Evolutionary conservation across 2,329 filamentous ascomycete genomes (phyloP), one percentile per base, ranked within the genome.

Genomic region (Aspergillus caelatus): DNA sequence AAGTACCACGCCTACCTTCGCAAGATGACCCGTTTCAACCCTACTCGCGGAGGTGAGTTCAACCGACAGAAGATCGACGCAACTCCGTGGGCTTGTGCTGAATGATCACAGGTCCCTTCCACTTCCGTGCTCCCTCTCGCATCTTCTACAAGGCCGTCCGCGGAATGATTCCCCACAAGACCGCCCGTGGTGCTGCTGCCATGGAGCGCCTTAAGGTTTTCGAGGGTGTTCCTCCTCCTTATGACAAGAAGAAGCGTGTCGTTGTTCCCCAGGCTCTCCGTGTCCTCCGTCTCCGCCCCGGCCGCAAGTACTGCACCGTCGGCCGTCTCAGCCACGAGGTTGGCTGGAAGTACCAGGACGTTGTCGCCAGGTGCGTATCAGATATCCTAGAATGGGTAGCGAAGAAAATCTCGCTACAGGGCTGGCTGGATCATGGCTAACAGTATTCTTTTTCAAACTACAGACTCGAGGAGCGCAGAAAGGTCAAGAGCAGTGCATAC

Each of bases 141-240:
- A 97, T 99, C 88, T 97, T 99, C 91, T 99, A 97, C 92, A 97
- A 97, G 91, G 93, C 95, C 81, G 93, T 99, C 85, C 94, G 95
- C 83, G 95, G 95, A 83, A 99, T 99, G 95, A 96, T 99, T 75
- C 95, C 95, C 80, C 95, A 99, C 93, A 99, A 99, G 92, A 99
- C 95, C 75, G 89, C 95, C 82, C 94, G 95, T 81, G 95, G 95
- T 85, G 91, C 93, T 77, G 94, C 94, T 78, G 95, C 95, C 77
- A 84, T 99, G 81, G 94, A 98, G 89, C 91, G 95, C 84, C 92
- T 99, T 75, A 99, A 99, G 93, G 93, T 96, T 82, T 99, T 98
- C 84, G 95, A 99, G 91, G 95, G 95, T 88, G 89, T 99, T 72
- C 95, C 95, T 79, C 93, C 94, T 80, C 95, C 95, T 80, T 99